Evolutionary conservation across 2,329 filamentous ascomycete genomes (phyloP).

Genomic region (Leptographium lundbergii): DNA sequence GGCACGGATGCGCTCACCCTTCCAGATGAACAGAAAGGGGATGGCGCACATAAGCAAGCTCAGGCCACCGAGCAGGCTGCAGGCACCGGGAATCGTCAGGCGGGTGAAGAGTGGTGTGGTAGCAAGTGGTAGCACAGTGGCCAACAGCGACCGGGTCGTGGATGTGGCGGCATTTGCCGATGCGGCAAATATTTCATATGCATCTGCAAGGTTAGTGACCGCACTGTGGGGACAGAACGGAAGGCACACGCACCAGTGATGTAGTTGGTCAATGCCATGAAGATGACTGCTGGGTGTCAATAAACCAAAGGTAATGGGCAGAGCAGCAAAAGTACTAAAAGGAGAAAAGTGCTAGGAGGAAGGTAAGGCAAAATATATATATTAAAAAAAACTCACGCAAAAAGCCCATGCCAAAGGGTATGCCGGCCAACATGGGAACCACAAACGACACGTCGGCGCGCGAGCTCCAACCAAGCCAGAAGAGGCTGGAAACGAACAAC

Average conservation of each 20-base stretch:
- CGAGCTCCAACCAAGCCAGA: constrained; percentile 51
- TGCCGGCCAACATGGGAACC: constrained; percentile 45
- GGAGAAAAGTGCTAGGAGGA: no score
- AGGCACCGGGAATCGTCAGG: constrained; percentile 36
- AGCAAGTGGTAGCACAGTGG: constrained; percentile 44
- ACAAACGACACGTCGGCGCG: constrained; percentile 34
- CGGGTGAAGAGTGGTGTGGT: constrained; percentile 34
- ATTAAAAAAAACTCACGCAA: constrained; percentile 22
- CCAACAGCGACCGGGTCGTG: constrained; percentile 35
- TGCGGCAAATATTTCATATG: constrained; percentile 53
- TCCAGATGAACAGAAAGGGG: constrained; percentile 41
- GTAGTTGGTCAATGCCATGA: constrained; percentile 41
- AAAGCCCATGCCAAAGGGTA: constrained; percentile 50
- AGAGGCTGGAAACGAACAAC: constrained; percentile 41
- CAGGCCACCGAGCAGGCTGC: constrained; percentile 37
- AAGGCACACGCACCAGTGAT: background rate
- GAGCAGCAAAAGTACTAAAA: no score
- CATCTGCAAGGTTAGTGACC: constrained; percentile 25
- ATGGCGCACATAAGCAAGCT: constrained; percentile 36
- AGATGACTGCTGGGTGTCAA: constrained; percentile 25
- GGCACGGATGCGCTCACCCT: constrained; percentile 40
- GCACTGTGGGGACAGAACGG: no score
- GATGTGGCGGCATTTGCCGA: constrained; percentile 40
- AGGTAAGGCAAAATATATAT: background rate
- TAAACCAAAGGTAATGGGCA: background rate